phyloP scores from a whole-genome alignment of 1,284 basidiomycete species.

The Malassezia cuniculi region DNA sequence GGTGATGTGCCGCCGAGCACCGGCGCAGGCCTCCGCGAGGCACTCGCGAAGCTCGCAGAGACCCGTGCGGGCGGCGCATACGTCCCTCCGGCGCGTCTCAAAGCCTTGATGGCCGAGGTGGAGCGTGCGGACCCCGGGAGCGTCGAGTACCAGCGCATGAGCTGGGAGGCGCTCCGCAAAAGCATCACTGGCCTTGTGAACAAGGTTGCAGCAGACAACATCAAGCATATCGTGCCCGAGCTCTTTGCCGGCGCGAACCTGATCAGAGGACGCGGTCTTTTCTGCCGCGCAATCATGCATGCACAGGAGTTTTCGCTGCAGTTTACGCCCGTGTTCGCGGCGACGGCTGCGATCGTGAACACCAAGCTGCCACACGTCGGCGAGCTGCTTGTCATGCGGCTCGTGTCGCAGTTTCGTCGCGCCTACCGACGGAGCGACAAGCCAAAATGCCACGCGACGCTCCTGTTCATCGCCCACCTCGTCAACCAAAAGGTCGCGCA shows the following conservation, averaged over 20 bases:
- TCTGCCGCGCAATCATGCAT: conserved; percentile 78
- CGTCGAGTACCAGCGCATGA: conserved; percentile 82
- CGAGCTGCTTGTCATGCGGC: conserved; percentile 71
- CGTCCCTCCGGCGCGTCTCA: conserved; percentile 75
- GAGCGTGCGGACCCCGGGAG: conserved; percentile 69
- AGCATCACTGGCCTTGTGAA: conserved; percentile 99
- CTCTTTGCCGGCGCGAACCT: conserved; percentile 43
- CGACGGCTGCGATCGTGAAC: conserved; percentile 85
- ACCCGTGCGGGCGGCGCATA: conserved; percentile 82
- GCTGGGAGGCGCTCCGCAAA: conserved; percentile 96
- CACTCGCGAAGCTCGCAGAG: conserved; percentile 30
- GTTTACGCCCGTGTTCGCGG: conserved; percentile 93
- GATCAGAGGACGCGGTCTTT: conserved; percentile 41
- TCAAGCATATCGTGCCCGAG: conserved; percentile 91
- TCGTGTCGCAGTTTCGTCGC: conserved; percentile 87
- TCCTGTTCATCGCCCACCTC: conserved; percentile 89
- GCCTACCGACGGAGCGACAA: conserved; percentile 97
- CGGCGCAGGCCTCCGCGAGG: conserved; percentile 26
- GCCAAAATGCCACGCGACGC: conserved; percentile 83
- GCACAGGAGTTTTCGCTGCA: conserved; percentile 91
- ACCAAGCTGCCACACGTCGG: conserved; percentile 93
- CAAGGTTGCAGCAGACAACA: conserved; percentile 70
- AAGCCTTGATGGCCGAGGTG: conserved; percentile 72
- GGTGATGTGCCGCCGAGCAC: background rate
- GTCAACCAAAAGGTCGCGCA: conserved; percentile 91